Evolutionary conservation across 2,329 filamentous ascomycete genomes (phyloP), one percentile per base, ranked within the genome.

Genomic region (Colletotrichum agaves): DNA sequence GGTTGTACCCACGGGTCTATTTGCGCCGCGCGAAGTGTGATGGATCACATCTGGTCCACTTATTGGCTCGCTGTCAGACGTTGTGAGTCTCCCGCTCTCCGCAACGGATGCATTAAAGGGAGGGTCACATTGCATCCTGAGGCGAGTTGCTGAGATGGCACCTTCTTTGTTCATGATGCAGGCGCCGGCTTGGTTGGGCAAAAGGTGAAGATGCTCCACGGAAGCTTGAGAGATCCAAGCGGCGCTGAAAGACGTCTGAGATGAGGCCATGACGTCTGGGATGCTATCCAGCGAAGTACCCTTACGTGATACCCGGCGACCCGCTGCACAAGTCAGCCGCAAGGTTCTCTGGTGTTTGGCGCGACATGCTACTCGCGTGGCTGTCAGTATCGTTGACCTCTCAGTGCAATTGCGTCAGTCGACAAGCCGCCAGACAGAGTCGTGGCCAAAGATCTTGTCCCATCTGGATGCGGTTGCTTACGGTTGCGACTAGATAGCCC

Each of bases 81-180:
- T 41, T 17, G 50, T 12, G 19, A 19, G 37, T 31, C 44, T 67
- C 39, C 52, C 44, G 60, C 39, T 44, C 37, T 41, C 53, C 64
- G 47, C 39, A 31, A n/a, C 35, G 52, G 46, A 46, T 44, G 39
- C 58, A 57, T 47, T 19, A 39, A n/a, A 64, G 39, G 39, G 44
- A 41, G 41, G 65, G 62, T 69, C 56, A 21, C 55, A 61, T 49
- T 49, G 61, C 55, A n/a, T 39, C 19, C 12, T 55, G 43, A 21
- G 27, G 43, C 49, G 46, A 60, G 21, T 55, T 47, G 17, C 49
- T 44, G 50, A 21, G 12, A 61, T 50, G 35, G 49, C 59, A 62
- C n/a, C 46, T 60, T 21, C 33, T 50, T 27, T 56, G 33, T 43
- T 57, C 43, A 39, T 50, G 43, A 46, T 23, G 17, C 50, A 46